phyloP scores from a whole-genome alignment of 2,329 filamentous ascomycete species.

The Ilyonectria sp. region DNA sequence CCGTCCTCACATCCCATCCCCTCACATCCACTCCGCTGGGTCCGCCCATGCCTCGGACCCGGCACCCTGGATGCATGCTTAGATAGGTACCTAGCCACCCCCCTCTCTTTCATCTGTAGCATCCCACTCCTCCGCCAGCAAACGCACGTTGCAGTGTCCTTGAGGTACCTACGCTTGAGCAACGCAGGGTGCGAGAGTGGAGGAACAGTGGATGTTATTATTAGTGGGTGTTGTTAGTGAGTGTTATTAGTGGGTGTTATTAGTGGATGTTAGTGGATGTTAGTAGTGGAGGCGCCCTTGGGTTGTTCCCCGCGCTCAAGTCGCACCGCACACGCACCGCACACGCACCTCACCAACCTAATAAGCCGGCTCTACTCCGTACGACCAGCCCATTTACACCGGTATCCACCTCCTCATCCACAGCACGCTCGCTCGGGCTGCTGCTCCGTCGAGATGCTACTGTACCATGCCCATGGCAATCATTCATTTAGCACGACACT shows the following conservation, averaged over 20 bases:
- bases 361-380: no score
- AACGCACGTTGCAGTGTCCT: no score
- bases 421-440: neutral
- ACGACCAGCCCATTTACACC: neutral
- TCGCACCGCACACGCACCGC: slow-evolving; percentile 8
- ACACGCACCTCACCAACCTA: neutral
- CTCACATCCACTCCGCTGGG: slow-evolving; percentile 17
- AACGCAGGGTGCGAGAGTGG: neutral
- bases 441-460: neutral
- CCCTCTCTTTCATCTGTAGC: no score
- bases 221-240: neutral
- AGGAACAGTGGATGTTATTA: neutral
- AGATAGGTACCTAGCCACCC: no score
- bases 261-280: neutral
- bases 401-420: neutral
- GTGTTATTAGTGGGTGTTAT: no score
- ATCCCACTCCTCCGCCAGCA: no score
- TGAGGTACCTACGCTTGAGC: neutral
- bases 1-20: neutral
- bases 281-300: neutral
- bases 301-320: slow-evolving; percentile 15
- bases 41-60: slow-evolving; percentile 7
- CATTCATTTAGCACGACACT: neutral
- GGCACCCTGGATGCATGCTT: slow-evolving; percentile 10
- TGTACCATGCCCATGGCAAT: neutral